These are phyloP conservation scores for Odontarrhena argentea DNA, from an alignment of 345 rosid species.

Conservation along the genomic window DNA sequence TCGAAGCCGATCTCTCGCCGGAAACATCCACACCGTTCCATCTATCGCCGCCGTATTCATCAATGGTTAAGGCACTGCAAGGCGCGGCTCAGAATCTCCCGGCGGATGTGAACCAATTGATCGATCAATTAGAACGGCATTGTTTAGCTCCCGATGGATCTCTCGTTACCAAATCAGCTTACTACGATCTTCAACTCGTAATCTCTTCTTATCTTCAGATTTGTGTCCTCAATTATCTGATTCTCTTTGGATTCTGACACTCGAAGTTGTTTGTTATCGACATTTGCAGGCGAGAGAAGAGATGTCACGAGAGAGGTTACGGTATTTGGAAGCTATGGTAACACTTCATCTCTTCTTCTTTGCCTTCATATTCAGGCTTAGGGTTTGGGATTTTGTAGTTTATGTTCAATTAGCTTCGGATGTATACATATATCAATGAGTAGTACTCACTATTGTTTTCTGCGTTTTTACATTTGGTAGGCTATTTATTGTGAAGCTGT, in stretches of 20 bases:
- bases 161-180: slow-evolving; percentile 86
- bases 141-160: slow-evolving; percentile 96
- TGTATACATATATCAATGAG: neutral
- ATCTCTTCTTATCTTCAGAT: slow-evolving; percentile 25
- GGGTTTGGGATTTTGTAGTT: slow-evolving; percentile 23
- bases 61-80: slow-evolving; percentile 65
- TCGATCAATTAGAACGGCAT: slow-evolving; percentile 97
- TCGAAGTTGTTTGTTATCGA: slow-evolving; percentile 9
- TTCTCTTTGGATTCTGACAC: slow-evolving; percentile 6
- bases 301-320: slow-evolving; percentile 86
- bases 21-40: slow-evolving; percentile 7
- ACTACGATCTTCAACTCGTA: slow-evolving; percentile 87
- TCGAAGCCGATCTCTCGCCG: slow-evolving; percentile 37
- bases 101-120: slow-evolving; percentile 72
- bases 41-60: slow-evolving; percentile 8
- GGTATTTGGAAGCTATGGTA: slow-evolving; percentile 95
- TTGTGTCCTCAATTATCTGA: slow-evolving; percentile 18
- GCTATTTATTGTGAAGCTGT: slow-evolving; percentile 84
- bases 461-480: slow-evolving; percentile 39
- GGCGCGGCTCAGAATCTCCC: slow-evolving; percentile 70
- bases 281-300: slow-evolving; percentile 88
- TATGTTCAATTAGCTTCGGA: neutral
- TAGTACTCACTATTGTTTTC: slow-evolving; percentile 6
- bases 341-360: slow-evolving; percentile 6
- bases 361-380: neutral